Base-by-base conservation (phyloP, 139 green algal species). In the Asterochloris sp. region DNA sequence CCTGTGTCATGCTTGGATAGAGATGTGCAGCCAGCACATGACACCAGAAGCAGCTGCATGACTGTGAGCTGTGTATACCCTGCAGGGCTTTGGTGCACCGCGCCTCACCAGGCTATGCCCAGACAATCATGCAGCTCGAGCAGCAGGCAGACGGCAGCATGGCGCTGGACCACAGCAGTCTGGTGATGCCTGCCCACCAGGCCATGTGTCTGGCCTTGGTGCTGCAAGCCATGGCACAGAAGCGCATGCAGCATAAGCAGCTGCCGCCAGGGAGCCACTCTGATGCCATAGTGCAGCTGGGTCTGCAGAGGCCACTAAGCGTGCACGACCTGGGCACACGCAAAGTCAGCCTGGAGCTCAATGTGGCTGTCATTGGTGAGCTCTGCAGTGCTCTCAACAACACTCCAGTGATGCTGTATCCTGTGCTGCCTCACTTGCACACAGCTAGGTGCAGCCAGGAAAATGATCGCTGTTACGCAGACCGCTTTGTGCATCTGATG, bases 151-250 rank as follows among this genome's bases (percentile, higher is more conserved):
- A 80, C 28, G 38, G 38, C 21, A 69, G 76, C 60, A 69, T 54
- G 24, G 11, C 13, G 21, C 60, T 80, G 23, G 60, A n/a, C 10
- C 76, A 80, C 47, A n/a, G 68, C 60, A 80, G 69, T 61, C 21
- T 80, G 23, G 67, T 61, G 60, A 61, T 69, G 76, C 76, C 76
- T n/a, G 76, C 76, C 13, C 76, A 80, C 60, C 67, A 69, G 13
- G 76, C 76, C 24, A 67, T 80, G 60, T 80, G 76, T 62, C 76
- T 80, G 60, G 76, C 76, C 9, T 80, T 80, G 11, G 76, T 62
- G 9, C 60, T 80, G 24, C 76, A 80, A 21, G 60, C 47, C 60
- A 80, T 80, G 23, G 68, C 60, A 38, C 76, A 80, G 60, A 80
- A 80, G 76, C 76, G 68, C 54, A 80, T 80, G 76, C 38, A 54